Conservation (phyloP, 1,139 yeast genomes). For the Protomyces gravidus region DNA sequence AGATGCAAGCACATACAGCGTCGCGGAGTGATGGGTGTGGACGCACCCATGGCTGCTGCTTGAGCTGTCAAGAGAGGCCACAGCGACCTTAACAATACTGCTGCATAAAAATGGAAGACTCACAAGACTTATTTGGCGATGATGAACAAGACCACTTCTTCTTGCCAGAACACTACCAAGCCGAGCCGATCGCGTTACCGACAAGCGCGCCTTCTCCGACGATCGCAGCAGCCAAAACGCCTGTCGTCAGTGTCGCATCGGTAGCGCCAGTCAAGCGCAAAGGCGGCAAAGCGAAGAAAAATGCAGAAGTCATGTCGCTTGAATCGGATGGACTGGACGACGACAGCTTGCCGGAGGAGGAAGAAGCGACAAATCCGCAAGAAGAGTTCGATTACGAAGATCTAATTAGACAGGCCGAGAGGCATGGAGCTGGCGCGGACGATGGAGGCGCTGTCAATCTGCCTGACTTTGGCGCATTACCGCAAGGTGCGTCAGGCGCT, state of each 20-base stretch:
- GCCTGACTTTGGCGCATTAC: conserved; percentile 24
- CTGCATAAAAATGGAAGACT: conserved; percentile 6
- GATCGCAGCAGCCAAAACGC: not conserved
- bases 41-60: not conserved
- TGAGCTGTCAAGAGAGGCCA: too few relatives aligned
- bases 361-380: conserved; percentile 35
- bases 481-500: conserved; percentile 35
- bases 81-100: not conserved
- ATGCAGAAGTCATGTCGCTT: conserved; percentile 8
- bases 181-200: not conserved
- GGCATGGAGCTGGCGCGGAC: conserved; percentile 33
- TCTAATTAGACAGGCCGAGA: conserved; percentile 35
- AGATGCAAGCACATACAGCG: too few relatives aligned
- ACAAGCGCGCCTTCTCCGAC: not conserved
- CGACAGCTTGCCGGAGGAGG: conserved; percentile 45
- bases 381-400: conserved; percentile 36
- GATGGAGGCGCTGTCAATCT: conserved; percentile 8
- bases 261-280: not conserved
- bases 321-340: conserved; percentile 25
- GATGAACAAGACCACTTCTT: conserved; percentile 26
- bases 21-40: too few relatives aligned
- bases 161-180: conserved; percentile 21
- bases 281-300: not conserved
- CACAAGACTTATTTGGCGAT: conserved; percentile 20
- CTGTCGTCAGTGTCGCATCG: not conserved